Evolutionary conservation across 176 grass and related monocot genomes (phyloP).

Genomic region (Metroxylon sagu): DNA sequence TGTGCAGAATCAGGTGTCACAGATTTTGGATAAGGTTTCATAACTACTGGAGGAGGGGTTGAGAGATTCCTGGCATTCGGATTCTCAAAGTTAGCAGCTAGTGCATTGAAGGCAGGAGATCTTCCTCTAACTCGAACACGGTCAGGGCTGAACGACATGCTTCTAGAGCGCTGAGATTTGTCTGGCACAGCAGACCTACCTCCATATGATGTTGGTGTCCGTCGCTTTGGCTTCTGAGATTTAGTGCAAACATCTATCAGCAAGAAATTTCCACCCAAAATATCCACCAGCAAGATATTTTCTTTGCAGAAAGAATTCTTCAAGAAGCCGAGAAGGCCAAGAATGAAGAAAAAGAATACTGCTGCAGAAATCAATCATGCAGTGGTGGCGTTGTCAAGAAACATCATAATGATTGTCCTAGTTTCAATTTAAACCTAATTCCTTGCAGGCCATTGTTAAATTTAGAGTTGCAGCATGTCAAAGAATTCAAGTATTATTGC

Average conservation of each 20-base stretch:
- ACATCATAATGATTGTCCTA: too few species aligned
- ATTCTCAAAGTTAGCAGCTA: constrained; percentile 95
- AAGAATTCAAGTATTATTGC: too few species aligned
- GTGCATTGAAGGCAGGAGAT: constrained; percentile 90
- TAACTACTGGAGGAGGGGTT: constrained; percentile 70
- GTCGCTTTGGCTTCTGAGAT: constrained; percentile 80
- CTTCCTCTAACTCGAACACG: constrained; percentile 88
- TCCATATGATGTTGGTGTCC: constrained; percentile 51
- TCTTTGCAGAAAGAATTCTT: too few species aligned
- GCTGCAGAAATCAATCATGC: too few species aligned
- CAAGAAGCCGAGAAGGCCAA: too few species aligned
- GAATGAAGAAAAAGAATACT: too few species aligned
- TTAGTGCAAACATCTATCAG: neutral
- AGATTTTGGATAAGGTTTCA: constrained; percentile 54
- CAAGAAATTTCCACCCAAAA: neutral
- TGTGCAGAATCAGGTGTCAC: constrained; percentile 51
- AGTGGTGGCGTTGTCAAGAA: too few species aligned
- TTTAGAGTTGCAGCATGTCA: too few species aligned
- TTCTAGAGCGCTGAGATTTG: constrained; percentile 87
- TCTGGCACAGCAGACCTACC: constrained; percentile 79
- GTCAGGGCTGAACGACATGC: constrained; percentile 97
- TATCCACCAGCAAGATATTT: too few species aligned
- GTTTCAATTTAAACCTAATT: too few species aligned
- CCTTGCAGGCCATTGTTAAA: too few species aligned
- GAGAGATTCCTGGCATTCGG: constrained; percentile 82